Percentiles rank a stretch among this genome's conserved stretches.
phyloP scores from a whole-genome alignment of 228 moss, liverwort and hornwort species.

The Sphagnum magellanicum region DNA sequence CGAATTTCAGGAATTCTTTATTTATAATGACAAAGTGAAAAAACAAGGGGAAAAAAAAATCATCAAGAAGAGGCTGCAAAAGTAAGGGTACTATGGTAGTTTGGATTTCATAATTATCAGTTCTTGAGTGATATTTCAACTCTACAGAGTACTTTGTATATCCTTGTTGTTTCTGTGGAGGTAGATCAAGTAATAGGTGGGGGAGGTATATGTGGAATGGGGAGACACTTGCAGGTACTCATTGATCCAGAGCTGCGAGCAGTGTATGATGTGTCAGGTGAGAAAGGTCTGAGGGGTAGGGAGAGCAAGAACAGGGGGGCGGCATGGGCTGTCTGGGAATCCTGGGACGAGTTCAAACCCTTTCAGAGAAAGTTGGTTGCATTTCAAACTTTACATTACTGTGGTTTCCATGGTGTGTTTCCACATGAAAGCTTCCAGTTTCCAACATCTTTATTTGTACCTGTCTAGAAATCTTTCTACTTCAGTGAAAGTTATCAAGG shows the following conservation, averaged over 20 bases:
- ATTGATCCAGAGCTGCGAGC: slow-evolving; percentile 57
- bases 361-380: slow-evolving; percentile 51
- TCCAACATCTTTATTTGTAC: not conserved
- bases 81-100: too few species aligned
- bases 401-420: not conserved
- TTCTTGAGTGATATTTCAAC: not conserved
- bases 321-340: slow-evolving; percentile 61
- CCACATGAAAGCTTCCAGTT: not conserved
- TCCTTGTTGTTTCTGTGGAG: not conserved
- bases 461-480: not conserved
- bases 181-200: not conserved
- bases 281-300: slow-evolving; percentile 37
- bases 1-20: too few species aligned
- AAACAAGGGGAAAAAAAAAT: too few species aligned
- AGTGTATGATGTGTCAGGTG: slow-evolving; percentile 55
- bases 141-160: not conserved
- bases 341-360: slow-evolving; percentile 74
- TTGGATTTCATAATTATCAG: not conserved
- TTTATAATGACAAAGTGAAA: too few species aligned
- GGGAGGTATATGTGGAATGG: slow-evolving; percentile 9
- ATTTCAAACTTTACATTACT: not conserved
- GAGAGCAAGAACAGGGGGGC: slow-evolving; percentile 26
- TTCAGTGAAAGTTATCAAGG: not conserved
- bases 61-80: too few species aligned
- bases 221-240: slow-evolving; percentile 34